Evolutionary conservation across 805 yeast genomes (phyloP), one percentile per base, ranked within the genome.

Genomic region (Wickerhamomyces alni): DNA sequence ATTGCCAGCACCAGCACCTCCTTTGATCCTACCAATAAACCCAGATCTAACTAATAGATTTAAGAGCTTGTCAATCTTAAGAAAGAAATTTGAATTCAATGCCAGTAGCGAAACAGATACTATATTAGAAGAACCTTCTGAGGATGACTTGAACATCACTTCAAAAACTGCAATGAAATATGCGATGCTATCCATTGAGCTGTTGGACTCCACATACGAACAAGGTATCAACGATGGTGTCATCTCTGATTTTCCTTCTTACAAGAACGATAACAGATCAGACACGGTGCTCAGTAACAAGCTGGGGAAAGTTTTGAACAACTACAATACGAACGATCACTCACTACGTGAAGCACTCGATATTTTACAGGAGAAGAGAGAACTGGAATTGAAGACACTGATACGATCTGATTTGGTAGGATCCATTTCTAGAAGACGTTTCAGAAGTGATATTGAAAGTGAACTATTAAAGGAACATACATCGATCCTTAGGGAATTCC

Each of bases 391-490:
- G 3, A 33, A 36, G 4, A 27, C 44, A 5, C 42, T 50, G 17
- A 46, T 59, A 17, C 55, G 55, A 40, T 46, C 73, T 17, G 62
- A 64, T 25, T 49, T 77, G 21, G 54, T 69, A 12, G 91, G 91
- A 0, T 71, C 80, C 2, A 64, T 80, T 27, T 64, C 79, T 2
- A 67, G 94, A 46, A 72, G 81, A 51, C 68, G 74, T 29, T 62
- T 84, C 37, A 65, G 80, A 40, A 75, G 79, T 32, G 75, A 70
- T 30, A 64, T 83, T 17, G 89, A 83, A 50, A 63, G 65, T 22
- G 85, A 81, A 39, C 54, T 82, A 24, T 58, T 82, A 30, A 71
- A 69, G 39, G 75, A 72, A 43, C 82, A 82, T 49, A 59, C 74
- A 43, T 63, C 70, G 39, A 70, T 69, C 0, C 50, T 76, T 30